Conservation (phyloP, 2,329 filamentous ascomycete species). For the Botrytis galanthina region DNA sequence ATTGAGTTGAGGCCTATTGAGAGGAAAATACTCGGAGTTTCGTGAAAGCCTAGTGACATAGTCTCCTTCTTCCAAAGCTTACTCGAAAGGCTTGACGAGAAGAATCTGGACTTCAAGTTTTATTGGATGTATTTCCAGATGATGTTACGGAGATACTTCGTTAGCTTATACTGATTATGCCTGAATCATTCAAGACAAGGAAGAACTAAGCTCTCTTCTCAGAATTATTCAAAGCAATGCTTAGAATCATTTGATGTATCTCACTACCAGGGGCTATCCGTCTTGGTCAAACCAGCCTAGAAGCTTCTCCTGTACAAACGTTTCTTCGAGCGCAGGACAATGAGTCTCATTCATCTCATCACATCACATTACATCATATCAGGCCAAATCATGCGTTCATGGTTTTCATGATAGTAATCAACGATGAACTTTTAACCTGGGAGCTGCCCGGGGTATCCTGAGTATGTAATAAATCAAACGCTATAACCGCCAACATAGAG, state of each 20-base stretch:
- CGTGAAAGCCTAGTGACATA: accelerated
- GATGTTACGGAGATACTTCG: accelerated
- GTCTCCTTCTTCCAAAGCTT: neutral
- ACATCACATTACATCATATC: neutral
- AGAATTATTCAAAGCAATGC: accelerated
- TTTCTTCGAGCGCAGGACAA: too few relatives aligned
- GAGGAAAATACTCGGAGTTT: neutral
- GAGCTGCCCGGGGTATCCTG: neutral
- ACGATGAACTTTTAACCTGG: neutral
- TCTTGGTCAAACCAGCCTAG: neutral
- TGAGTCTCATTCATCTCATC: neutral
- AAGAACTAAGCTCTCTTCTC: neutral
- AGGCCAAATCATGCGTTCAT: too few relatives aligned
- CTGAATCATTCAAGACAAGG: neutral
- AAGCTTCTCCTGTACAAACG: neutral
- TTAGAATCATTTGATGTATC: neutral
- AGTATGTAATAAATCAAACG: neutral
- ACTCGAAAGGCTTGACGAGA: neutral
- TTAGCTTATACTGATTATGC: neutral
- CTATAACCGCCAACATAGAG: neutral
- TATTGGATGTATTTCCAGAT: neutral
- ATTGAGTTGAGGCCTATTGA: neutral
- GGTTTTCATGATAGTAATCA: neutral
- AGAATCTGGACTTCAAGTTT: neutral
- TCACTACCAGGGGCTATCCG: neutral